Conservation (phyloP, 2,329 filamentous ascomycete genomes). For the Sporothrix luriei region DNA sequence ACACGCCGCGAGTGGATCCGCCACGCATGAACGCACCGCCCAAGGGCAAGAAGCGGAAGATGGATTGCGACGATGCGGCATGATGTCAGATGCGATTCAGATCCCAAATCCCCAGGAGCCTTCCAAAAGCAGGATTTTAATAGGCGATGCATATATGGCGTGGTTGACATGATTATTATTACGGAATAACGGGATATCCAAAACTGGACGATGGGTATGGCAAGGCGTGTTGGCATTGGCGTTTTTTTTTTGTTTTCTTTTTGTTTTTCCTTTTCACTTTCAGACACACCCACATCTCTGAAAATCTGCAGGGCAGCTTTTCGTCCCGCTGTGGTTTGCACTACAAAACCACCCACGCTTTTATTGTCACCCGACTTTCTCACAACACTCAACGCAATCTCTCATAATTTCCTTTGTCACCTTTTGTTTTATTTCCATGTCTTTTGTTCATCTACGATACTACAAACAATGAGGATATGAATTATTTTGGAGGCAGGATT, state of each 20-base stretch:
- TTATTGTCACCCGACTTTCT: neutral
- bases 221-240: neutral
- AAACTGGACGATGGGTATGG: constrained; percentile 2
- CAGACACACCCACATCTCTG: neutral
- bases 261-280: neutral
- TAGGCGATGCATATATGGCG: neutral
- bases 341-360: neutral
- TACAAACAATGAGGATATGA: constrained; percentile 27
- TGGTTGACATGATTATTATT: neutral
- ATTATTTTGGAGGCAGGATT: constrained; percentile 13
- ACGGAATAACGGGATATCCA: constrained; percentile 1
- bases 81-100: neutral
- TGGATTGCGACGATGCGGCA: constrained; percentile 44
- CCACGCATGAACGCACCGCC: constrained; percentile 78
- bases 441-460: constrained; percentile 22
- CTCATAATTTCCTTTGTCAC: constrained; percentile 19
- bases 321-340: constrained; percentile 14
- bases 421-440: neutral
- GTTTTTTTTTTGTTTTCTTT: neutral
- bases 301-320: constrained; percentile 26
- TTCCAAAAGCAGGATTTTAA: neutral
- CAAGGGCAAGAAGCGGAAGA: constrained; percentile 87
- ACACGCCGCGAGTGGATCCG: constrained; percentile 67
- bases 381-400: neutral
- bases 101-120: too few species aligned